Evolutionary conservation across 179 eudicot genomes (phyloP), one percentile per base, ranked within the genome.

Genomic region (Amaranthus tricolor): DNA sequence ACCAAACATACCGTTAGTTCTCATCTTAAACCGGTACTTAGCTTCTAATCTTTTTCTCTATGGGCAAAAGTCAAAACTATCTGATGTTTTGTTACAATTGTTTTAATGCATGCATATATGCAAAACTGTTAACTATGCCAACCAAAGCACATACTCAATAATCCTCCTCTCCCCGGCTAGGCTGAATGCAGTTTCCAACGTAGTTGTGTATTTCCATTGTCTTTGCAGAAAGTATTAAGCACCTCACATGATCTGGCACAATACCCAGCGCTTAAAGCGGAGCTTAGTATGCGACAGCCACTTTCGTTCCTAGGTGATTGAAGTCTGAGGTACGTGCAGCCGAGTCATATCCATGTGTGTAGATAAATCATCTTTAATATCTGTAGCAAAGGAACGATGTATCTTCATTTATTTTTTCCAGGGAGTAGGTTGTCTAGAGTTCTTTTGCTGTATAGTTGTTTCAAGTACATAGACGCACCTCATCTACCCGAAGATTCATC

Each of bases 271-370:
- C 92, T 95, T 56, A 95, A 90, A 86, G 93, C 91, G 2, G 99
- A 95, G 88, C 93, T 95, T 58, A 95, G 99, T 86, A 95, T 95
- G 96, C 83, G 99, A 69, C 96, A 89, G 66, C 97, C 97, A 0
- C 86, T 95, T 16, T 90, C 90, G 56, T 79, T 85, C 59, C 80
- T 89, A 1, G 99, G 99, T 53, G 99, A 95, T 78, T 92, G 78
- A 92, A 54, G 61, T 49, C 77, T 92, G 78, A 92, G 60, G 61
- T 49, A 49, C 47, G 66, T 45, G 43, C 53, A 21, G 45, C 43
- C 9, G 16, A 58, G 58, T 9, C 24, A 16, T 68, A 47, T 61
- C 9, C 69, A 51, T 60, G 70, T 66, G 68, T 11, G 40, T 31
- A 31, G 40, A 52, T 47, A 14, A 24, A 2, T 66, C 54, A 49